A percentile compares a stretch with the other conserved stretches of the same genome.
Conservation (phyloP, 352 stramenopile species). For the Pythium myriotylum region DNA sequence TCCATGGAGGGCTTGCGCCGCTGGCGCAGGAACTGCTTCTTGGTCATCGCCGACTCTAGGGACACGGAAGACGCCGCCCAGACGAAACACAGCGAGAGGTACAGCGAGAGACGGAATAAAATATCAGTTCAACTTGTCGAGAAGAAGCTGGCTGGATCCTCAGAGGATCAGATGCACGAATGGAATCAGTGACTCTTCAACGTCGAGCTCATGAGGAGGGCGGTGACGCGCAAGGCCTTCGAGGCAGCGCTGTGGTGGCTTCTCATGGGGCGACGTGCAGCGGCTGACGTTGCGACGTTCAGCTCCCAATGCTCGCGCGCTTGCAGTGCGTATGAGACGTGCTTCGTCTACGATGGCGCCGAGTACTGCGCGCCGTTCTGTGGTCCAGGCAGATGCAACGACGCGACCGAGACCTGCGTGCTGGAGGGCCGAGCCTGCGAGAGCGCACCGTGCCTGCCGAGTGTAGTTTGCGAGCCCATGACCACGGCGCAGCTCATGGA, state of each 20-base stretch:
- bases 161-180: constrained; percentile 3
- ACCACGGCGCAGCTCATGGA: background rate
- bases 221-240: background rate
- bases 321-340: constrained; percentile 46
- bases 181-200: background rate
- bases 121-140: background rate
- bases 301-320: constrained; percentile 7
- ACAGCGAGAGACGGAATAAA: constrained; percentile 13
- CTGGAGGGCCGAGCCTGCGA: constrained; percentile 41
- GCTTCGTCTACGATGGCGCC: constrained; percentile 44
- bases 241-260: background rate
- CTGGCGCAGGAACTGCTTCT: constrained; percentile 31
- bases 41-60: constrained; percentile 7
- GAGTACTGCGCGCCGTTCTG: constrained; percentile 53
- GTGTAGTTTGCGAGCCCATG: constrained; percentile 46
- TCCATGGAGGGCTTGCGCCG: constrained; percentile 27
- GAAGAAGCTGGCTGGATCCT: background rate
- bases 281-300: background rate
- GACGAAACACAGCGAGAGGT: background rate
- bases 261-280: background rate
- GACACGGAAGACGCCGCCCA: too few species aligned
- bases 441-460: constrained; percentile 44
- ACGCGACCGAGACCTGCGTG: constrained; percentile 39
- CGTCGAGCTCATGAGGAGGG: background rate
- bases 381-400: constrained; percentile 41